phyloP scores from a whole-genome alignment of 2,329 filamentous ascomycete species.

The Fusarium nanum region DNA sequence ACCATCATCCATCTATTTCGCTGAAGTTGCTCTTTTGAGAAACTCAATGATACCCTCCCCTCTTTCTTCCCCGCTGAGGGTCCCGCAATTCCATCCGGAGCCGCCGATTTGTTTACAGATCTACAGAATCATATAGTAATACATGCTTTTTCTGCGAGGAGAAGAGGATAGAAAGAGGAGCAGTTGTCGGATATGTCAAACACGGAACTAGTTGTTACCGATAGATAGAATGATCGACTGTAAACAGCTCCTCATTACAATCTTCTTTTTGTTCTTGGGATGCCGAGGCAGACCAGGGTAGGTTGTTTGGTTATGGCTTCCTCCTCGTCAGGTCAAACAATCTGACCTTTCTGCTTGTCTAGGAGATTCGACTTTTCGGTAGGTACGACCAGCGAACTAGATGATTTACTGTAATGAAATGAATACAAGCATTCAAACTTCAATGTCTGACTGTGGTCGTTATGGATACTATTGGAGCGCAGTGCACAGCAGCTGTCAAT shows the following conservation, averaged over 20 bases:
- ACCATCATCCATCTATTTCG: slow-evolving; percentile 5
- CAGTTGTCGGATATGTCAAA: not conserved
- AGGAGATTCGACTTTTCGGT: not conserved
- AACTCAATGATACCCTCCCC: slow-evolving; percentile 14
- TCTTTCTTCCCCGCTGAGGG: not conserved
- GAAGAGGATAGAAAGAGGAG: not conserved
- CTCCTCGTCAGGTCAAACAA: not conserved
- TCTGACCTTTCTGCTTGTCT: not conserved
- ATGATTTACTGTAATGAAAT: no score
- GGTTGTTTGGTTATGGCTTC: not conserved
- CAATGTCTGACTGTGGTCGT: not conserved
- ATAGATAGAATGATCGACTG: not conserved
- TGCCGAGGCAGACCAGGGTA: not conserved
- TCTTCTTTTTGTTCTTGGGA: not conserved
- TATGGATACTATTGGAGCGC: no score
- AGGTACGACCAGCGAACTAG: no score
- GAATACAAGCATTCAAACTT: not conserved
- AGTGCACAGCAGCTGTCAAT: not conserved
- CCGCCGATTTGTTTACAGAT: slow-evolving; percentile 10
- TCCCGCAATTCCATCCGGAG: not conserved
- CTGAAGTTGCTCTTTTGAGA: slow-evolving; percentile 22
- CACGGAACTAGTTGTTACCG: not conserved
- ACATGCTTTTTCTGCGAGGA: not conserved
- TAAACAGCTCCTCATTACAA: not conserved
- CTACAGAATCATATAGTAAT: not conserved